These are phyloP conservation scores for Colletotrichum karsti DNA, from an alignment of 2,329 filamentous ascomycete genomes.

Conservation along the genomic window DNA sequence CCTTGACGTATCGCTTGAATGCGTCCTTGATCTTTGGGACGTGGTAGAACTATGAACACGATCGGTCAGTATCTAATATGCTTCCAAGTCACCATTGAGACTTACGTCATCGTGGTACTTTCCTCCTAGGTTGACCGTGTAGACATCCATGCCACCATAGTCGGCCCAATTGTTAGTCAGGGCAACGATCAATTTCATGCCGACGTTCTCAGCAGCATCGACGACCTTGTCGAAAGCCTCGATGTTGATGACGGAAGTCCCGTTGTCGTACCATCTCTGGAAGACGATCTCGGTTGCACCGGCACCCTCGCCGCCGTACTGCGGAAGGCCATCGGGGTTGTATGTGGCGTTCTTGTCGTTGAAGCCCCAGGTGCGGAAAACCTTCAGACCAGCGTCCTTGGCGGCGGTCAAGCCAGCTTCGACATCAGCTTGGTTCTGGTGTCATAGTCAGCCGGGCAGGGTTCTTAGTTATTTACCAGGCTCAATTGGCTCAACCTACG, in stretches of 20 bases:
- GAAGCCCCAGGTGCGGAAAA: slow-evolving; percentile 66
- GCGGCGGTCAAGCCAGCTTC: slow-evolving; percentile 54
- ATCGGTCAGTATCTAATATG: neutral
- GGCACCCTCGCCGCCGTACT: slow-evolving; percentile 59
- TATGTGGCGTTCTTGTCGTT: slow-evolving; percentile 64
- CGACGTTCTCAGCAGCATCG: slow-evolving; percentile 52
- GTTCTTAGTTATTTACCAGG: too few species aligned
- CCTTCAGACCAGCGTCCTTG: slow-evolving; percentile 56
- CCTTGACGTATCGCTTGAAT: slow-evolving; percentile 66
- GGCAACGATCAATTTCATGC: slow-evolving; percentile 59
- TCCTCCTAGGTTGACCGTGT: slow-evolving; percentile 58
- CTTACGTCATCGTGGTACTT: slow-evolving; percentile 56
- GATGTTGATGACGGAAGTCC: slow-evolving; percentile 52
- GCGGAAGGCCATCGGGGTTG: slow-evolving; percentile 52
- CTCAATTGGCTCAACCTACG: slow-evolving; percentile 40
- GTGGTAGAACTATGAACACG: slow-evolving; percentile 52
- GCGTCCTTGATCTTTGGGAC: slow-evolving; percentile 58
- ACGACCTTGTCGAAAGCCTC: slow-evolving; percentile 59
- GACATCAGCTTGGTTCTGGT: slow-evolving; percentile 55
- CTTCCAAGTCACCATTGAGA: neutral
- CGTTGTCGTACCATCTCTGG: slow-evolving; percentile 54
- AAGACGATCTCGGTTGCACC: slow-evolving; percentile 54
- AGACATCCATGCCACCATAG: slow-evolving; percentile 63
- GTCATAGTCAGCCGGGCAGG: too few species aligned
- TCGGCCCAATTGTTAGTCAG: slow-evolving; percentile 65